These are phyloP conservation scores for Clonostachys solani DNA, from an alignment of 2,329 filamentous ascomycete genomes.

Conservation along the genomic window DNA sequence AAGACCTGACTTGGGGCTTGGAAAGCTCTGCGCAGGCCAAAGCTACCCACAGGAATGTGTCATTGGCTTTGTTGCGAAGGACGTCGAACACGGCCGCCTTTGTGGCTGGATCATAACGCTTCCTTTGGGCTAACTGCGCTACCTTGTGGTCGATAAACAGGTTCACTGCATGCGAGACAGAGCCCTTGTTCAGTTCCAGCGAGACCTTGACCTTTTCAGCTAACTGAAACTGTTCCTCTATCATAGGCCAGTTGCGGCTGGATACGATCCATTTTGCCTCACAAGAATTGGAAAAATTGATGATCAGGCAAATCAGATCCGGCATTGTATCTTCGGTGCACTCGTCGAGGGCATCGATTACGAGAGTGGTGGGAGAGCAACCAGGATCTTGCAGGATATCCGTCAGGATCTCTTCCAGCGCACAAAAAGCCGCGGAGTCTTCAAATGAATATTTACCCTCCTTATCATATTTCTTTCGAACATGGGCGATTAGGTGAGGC, in stretches of 20 bases:
- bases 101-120: constrained; percentile 1
- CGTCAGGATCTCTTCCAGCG: constrained; percentile 28
- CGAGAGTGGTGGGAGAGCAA: constrained; percentile 16
- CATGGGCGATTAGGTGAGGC: neutral
- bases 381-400: constrained; percentile 29
- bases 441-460: neutral
- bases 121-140: constrained; percentile 8
- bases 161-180: constrained; percentile 24
- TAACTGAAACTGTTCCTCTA: constrained; percentile 17
- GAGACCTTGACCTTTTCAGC: constrained; percentile 13
- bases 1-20: neutral
- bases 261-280: constrained; percentile 35
- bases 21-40: constrained; percentile 8
- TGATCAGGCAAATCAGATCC: constrained; percentile 21
- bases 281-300: constrained; percentile 19
- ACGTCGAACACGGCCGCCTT: constrained; percentile 1
- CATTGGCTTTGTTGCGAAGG: constrained; percentile 22
- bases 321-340: constrained; percentile 16
- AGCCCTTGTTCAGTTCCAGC: constrained; percentile 28
- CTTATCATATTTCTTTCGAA: constrained; percentile 3
- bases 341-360: constrained; percentile 44
- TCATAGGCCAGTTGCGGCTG: constrained; percentile 32
- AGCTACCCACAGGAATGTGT: constrained; percentile 19
- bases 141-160: constrained; percentile 26
- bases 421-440: constrained; percentile 24